These are phyloP conservation scores for Zygosaccharomyces pseudorouxii DNA, from an alignment of 805 yeast genomes.

Conservation along the genomic window DNA sequence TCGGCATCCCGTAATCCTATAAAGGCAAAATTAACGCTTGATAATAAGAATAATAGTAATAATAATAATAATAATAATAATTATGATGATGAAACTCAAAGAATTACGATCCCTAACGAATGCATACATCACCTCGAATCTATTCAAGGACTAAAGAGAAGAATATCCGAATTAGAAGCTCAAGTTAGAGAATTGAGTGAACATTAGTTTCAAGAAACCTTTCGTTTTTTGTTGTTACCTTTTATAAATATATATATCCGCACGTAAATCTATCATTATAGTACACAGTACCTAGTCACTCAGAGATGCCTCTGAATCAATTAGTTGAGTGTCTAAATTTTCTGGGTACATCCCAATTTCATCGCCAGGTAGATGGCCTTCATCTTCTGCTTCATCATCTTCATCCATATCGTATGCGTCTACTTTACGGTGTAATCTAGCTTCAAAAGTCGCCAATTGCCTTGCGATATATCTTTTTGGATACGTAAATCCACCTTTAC, in stretches of 20 bases:
- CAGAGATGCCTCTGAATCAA: conserved; percentile 7
- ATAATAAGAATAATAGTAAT: too few relatives aligned
- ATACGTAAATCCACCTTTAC: conserved; percentile 19
- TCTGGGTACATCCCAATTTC: conserved; percentile 1
- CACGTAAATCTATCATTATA: neutral
- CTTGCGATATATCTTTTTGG: conserved; percentile 22
- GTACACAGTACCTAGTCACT: neutral
- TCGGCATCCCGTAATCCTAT: conserved; percentile 4
- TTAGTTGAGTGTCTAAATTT: conserved; percentile 10
- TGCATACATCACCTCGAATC: conserved; percentile 9
- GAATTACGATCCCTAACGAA: conserved; percentile 12
- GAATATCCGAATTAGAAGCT: conserved; percentile 22
- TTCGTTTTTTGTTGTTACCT: neutral
- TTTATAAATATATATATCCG: neutral
- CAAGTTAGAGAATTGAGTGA: conserved; percentile 12
- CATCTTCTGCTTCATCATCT: conserved; percentile 5
- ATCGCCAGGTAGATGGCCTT: neutral
- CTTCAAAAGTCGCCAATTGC: conserved; percentile 23
- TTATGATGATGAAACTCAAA: conserved; percentile 2
- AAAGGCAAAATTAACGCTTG: conserved; percentile 10
- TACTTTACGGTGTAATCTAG: conserved; percentile 13
- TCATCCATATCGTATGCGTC: conserved; percentile 3
- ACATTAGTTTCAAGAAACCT: neutral
- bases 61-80: too few relatives aligned
- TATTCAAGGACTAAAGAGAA: conserved; percentile 18